phyloP scores from a whole-genome alignment of 768 basidiomycete genomes.

The Rhizopogon sp. region DNA sequence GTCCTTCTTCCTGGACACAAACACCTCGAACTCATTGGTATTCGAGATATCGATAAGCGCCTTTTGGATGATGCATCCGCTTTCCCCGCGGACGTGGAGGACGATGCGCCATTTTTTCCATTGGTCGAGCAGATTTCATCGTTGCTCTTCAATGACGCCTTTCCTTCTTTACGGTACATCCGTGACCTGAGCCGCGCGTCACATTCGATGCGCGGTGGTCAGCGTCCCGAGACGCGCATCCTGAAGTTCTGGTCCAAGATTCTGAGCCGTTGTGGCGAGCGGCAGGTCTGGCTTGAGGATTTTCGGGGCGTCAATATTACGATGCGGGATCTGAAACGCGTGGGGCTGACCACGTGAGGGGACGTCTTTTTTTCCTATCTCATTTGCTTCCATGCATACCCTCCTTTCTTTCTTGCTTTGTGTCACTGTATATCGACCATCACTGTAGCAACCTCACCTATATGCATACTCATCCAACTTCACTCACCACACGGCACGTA shows the following conservation, averaged over 20 bases:
- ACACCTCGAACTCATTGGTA: conserved; percentile 59
- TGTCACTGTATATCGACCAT: conserved; percentile 25
- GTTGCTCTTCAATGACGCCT: conserved; percentile 51
- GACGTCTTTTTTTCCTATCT: not conserved
- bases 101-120: conserved; percentile 55
- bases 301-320: conserved; percentile 57
- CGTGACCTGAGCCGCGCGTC: conserved; percentile 62
- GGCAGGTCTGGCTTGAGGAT: conserved; percentile 63
- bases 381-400: conserved; percentile 15
- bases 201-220: conserved; percentile 42
- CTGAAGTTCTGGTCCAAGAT: conserved; percentile 48
- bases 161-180: conserved; percentile 55
- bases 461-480: conserved; percentile 18
- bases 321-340: conserved; percentile 34
- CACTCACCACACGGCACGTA: not conserved
- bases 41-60: conserved; percentile 65
- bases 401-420: conserved; percentile 1
- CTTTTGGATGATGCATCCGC: conserved; percentile 40
- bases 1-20: conserved; percentile 63
- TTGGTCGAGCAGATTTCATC: conserved; percentile 62
- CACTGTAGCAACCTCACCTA: conserved; percentile 23
- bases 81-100: conserved; percentile 27
- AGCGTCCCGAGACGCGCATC: conserved; percentile 29
- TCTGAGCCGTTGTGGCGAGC: conserved; percentile 43
- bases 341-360: conserved; percentile 18